Evolutionary conservation across 2,329 filamentous ascomycete genomes (phyloP).

Genomic region (Cordyceps pruinosa): DNA sequence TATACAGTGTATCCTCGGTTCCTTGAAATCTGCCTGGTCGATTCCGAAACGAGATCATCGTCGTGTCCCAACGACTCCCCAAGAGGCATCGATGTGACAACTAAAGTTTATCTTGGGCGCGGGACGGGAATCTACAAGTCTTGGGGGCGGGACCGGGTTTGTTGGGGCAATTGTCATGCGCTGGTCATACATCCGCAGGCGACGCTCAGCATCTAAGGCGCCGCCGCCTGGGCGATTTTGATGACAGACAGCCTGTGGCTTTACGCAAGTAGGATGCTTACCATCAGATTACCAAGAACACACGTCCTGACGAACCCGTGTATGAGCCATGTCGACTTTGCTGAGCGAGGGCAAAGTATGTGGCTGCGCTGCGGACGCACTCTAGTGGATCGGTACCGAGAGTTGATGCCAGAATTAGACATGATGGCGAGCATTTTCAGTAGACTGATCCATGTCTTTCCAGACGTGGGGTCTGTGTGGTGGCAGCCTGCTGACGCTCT

Average conservation of each 20-base stretch:
- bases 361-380: not conserved
- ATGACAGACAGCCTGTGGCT: too few species aligned
- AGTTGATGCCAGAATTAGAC: not conserved
- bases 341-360: not conserved
- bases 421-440: not conserved
- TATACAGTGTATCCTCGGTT: not conserved
- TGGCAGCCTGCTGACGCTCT: constrained; percentile 5
- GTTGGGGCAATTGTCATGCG: not conserved
- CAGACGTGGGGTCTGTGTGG: not conserved
- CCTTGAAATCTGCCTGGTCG: too few species aligned
- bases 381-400: not conserved
- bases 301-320: not conserved
- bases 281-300: not conserved
- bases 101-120: not conserved
- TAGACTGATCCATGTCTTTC: not conserved
- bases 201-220: not conserved
- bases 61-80: not conserved
- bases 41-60: not conserved
- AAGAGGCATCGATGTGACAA: not conserved
- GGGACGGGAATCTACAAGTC: not conserved
- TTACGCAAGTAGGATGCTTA: not conserved
- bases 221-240: not conserved
- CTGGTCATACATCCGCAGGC: not conserved
- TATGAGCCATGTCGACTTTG: not conserved
- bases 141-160: not conserved